Evolutionary conservation across 2,329 filamentous ascomycete species (phyloP).

Genomic region (Neonectria coccinea): DNA sequence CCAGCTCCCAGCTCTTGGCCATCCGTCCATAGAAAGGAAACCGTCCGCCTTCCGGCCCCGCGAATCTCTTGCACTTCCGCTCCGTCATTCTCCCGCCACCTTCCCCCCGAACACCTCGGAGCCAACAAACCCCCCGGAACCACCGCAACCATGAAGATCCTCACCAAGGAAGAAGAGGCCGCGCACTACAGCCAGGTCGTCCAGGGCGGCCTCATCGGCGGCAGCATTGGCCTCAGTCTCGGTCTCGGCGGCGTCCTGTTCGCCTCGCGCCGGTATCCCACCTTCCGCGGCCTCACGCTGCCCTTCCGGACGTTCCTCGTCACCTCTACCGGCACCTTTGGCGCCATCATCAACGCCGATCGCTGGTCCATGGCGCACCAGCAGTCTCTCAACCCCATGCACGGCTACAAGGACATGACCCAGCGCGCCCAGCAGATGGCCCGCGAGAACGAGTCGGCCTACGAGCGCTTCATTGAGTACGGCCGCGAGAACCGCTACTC

Average conservation of each 20-base stretch:
- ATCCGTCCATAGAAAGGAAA: constrained; percentile 18
- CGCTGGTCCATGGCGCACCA: constrained; percentile 75
- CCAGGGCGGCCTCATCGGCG: constrained; percentile 82
- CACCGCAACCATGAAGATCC: constrained; percentile 81
- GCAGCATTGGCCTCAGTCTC: constrained; percentile 72
- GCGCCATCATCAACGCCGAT: constrained; percentile 90
- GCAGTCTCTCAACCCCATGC: constrained; percentile 73
- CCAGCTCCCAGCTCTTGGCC: constrained; percentile 1
- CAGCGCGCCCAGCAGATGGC: constrained; percentile 67
- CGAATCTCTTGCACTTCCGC: constrained; percentile 13
- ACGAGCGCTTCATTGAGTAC: constrained; percentile 76
- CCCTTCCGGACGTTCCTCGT: constrained; percentile 94
- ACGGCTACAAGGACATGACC: constrained; percentile 73
- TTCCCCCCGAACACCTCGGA: neutral
- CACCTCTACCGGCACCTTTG: constrained; percentile 83
- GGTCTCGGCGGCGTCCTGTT: constrained; percentile 76
- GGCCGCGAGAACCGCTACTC: constrained; percentile 85
- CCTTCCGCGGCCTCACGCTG: constrained; percentile 84
- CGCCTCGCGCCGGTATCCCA: constrained; percentile 78
- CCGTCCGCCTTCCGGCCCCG: constrained; percentile 6
- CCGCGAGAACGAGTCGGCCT: constrained; percentile 65
- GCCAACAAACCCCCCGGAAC: neutral
- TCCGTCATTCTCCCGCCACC: neutral
- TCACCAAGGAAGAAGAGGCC: constrained; percentile 92
- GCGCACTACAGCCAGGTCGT: constrained; percentile 87